A percentile compares a stretch with the other conserved stretches of the same genome.
Evolutionary conservation across 2,329 filamentous ascomycete genomes (phyloP).

Genomic region (Colletotrichum ledebouriae): DNA sequence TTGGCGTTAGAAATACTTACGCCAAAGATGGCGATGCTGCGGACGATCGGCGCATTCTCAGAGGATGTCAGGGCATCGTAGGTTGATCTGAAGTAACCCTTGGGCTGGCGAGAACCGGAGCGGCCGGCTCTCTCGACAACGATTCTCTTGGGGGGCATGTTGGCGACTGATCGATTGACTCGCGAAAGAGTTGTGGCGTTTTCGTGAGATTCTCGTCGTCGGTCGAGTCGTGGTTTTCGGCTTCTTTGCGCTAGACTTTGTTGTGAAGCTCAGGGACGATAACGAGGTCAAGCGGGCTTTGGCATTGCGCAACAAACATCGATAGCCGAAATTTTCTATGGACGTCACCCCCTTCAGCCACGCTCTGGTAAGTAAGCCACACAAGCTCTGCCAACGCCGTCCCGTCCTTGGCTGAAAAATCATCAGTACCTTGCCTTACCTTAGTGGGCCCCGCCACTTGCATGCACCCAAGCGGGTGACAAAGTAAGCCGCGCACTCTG

Average conservation of each 20-base stretch:
- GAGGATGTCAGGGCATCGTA: constrained; percentile 74
- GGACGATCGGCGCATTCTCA: constrained; percentile 78
- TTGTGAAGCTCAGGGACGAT: constrained; percentile 16
- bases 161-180: constrained; percentile 43
- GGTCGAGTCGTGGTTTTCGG: constrained; percentile 2
- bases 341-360: constrained; percentile 6
- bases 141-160: constrained; percentile 75
- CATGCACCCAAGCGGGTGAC: too few species aligned
- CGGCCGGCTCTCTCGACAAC: constrained; percentile 62
- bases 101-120: constrained; percentile 58
- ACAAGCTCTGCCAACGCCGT: too few species aligned
- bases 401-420: too few species aligned
- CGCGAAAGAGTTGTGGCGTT: not conserved
- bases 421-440: too few species aligned
- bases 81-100: constrained; percentile 68
- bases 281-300: not conserved
- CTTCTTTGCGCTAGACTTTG: constrained; percentile 17
- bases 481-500: too few species aligned
- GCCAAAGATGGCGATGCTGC: constrained; percentile 76
- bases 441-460: too few species aligned
- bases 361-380: too few species aligned
- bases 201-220: not conserved
- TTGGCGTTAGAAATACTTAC: constrained; percentile 59
- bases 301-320: constrained; percentile 3
- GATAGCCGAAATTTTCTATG: constrained; percentile 34